These are phyloP conservation scores for Flaveria linearis DNA, from an alignment of 129 eudicot genomes.

Conservation along the genomic window DNA sequence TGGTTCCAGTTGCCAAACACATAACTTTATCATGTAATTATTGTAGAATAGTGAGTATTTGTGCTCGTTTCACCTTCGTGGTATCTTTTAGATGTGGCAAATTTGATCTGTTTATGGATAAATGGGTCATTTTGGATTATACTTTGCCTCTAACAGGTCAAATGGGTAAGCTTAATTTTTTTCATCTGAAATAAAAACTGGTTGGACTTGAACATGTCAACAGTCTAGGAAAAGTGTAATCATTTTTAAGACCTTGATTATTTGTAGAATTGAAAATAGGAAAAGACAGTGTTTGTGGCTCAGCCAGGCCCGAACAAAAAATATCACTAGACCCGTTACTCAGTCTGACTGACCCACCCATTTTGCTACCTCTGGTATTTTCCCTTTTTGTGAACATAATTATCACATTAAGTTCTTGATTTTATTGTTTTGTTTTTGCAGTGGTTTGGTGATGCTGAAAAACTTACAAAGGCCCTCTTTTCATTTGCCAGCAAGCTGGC, in stretches of 20 bases:
- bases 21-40: background rate
- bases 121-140: background rate
- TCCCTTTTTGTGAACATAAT: slow-evolving; percentile 1
- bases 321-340: background rate
- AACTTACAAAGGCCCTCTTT: slow-evolving; percentile 92
- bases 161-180: background rate
- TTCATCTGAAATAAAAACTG: background rate
- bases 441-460: slow-evolving; percentile 99
- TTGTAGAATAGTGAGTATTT: background rate
- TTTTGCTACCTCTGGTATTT: background rate
- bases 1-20: background rate
- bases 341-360: background rate
- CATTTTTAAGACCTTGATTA: background rate
- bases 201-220: background rate
- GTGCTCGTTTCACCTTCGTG: background rate
- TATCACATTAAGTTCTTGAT: background rate
- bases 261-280: background rate
- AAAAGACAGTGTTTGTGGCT: background rate
- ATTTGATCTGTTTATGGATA: background rate
- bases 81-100: background rate
- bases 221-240: background rate
- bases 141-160: background rate
- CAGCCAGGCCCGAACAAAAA: background rate
- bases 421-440: slow-evolving; percentile 31
- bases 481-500: slow-evolving; percentile 97